Conservation (phyloP, 192 early-diverging fungal genomes). For the Pecoramyces ruminantium region DNA sequence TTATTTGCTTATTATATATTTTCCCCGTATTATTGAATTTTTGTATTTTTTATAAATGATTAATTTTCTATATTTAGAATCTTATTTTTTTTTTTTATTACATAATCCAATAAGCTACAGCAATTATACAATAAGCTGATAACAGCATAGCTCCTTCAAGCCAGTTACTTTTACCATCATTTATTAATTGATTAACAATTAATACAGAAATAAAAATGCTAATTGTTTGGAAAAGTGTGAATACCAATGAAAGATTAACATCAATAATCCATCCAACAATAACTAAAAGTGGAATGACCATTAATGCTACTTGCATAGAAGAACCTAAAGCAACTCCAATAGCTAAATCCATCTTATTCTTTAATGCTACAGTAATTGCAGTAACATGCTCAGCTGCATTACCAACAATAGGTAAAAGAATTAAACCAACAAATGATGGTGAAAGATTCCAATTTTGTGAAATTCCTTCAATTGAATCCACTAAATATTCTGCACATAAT, state of each 20-base stretch:
- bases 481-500: constrained; percentile 70
- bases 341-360: constrained; percentile 84
- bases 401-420: constrained; percentile 79
- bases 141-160: constrained; percentile 75
- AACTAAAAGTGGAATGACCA: constrained; percentile 39
- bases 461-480: constrained; percentile 63
- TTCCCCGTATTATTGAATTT: too few species aligned
- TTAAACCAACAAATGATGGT: constrained; percentile 78
- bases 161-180: constrained; percentile 83
- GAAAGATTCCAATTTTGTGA: constrained; percentile 48
- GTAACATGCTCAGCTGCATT: constrained; percentile 68
- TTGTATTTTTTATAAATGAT: too few species aligned
- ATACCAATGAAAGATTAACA: constrained; percentile 65
- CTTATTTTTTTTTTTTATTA: neutral
- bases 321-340: constrained; percentile 78
- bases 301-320: constrained; percentile 77
- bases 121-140: constrained; percentile 66
- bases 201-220: constrained; percentile 64
- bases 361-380: constrained; percentile 57
- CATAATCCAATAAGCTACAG: constrained; percentile 30
- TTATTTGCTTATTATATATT: too few species aligned
- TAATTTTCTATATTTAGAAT: too few species aligned
- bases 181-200: constrained; percentile 36
- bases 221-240: constrained; percentile 63
- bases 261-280: constrained; percentile 73